Base-by-base conservation (phyloP, 176 grass and related monocot species). In the Calamus simplicifolius region DNA sequence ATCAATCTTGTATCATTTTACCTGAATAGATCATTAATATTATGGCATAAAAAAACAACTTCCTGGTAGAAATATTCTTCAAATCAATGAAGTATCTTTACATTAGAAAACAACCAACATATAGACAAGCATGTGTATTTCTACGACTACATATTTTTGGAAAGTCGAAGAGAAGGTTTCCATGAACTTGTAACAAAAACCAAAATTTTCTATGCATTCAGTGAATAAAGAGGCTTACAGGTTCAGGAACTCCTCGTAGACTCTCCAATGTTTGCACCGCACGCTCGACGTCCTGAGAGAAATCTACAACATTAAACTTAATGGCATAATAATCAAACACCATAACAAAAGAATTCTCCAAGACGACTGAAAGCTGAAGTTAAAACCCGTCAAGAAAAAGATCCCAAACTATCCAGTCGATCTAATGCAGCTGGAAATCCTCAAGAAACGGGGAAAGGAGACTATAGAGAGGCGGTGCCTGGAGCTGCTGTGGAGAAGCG, bases 211-310 rank as follows among this genome's bases (percentile, higher is more conserved):
- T 3, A 59, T 23, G 16, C 16, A 26, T 28, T 28, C 7, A 29
- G 25, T 1, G 48, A 12, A 56, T 43, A 69, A 29, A 2, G 25
- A 30, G 29, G 57, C 82, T 52, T 48, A 96, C 87, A 70, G 92
- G 92, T 80, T 96, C 80, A 56, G 69, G 75, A 17, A 90, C 25
- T 25, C 92, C 87, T 62, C 70, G 73, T n/a, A 74, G 60, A 64
- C 18, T 77, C 62, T 96, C 92, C 6, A 90, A 83, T 54, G 64
- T 27, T 69, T 85, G 80, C 69, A 90, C 83, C 1, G 83, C 83
- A 31, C 61, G 57, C 66, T 90, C 87, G 56, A 90, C 83, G 19
- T 85, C 86, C 92, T 96, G 79, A 66, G 58, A 29, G 21, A 50
- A 0, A 26, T 27, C 1, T 57, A 23, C 35, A 21, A 18, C 10